phyloP scores from a whole-genome alignment of 139 green algal species.

The Auxenochlorella pyrenoidosa region DNA sequence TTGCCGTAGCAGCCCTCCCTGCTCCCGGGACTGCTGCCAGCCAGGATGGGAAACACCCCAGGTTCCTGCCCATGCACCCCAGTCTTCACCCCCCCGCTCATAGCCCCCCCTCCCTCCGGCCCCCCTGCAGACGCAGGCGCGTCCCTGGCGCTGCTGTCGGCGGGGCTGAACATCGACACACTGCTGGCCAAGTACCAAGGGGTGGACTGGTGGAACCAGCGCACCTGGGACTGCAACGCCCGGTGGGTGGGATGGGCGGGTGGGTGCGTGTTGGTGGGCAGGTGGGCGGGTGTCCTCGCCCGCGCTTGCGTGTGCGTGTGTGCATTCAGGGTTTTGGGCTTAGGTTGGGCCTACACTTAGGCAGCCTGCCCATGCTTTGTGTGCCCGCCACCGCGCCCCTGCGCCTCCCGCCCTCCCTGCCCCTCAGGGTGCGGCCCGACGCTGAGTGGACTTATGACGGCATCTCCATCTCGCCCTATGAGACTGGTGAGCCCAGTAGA shows the following conservation, averaged over 20 bases:
- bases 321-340: too few species aligned
- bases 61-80: background rate
- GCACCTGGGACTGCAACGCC: constrained; percentile 51
- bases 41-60: too few species aligned
- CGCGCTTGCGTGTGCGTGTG: background rate
- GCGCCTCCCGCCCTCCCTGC: background rate
- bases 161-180: constrained; percentile 52
- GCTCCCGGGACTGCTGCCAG: too few species aligned
- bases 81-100: background rate
- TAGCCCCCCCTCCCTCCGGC: background rate
- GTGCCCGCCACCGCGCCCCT: too few species aligned
- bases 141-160: constrained; percentile 44
- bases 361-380: too few species aligned
- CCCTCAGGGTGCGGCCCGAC: constrained; percentile 39
- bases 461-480: constrained; percentile 47
- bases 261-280: background rate
- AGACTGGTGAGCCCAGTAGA: constrained; percentile 20
- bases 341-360: too few species aligned
- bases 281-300: too few species aligned
- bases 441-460: constrained; percentile 49
- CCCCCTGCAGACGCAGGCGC: constrained; percentile 37
- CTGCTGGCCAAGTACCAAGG: constrained; percentile 60
- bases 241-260: background rate
- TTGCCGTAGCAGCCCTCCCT: too few species aligned
- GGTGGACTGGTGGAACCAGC: constrained; percentile 51